A percentile compares a stretch with the other conserved stretches of the same genome.
phyloP scores from a whole-genome alignment of 2,329 filamentous ascomycete genomes.

The Ceratocystis colombiana region DNA sequence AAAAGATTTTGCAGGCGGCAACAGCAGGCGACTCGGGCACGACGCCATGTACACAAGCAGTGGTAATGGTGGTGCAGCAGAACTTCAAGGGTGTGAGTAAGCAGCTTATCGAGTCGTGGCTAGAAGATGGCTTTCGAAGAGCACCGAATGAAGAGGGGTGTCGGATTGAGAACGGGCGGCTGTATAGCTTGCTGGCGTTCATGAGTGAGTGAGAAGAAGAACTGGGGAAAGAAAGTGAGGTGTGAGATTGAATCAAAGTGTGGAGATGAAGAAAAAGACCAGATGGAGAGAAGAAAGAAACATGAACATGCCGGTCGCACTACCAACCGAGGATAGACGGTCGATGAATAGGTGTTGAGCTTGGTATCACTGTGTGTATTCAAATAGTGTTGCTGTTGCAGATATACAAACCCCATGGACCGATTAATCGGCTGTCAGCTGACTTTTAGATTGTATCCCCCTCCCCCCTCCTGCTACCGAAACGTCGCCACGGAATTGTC shows the following conservation, averaged over 20 bases:
- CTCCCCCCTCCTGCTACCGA: not conserved
- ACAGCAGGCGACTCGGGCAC: constrained; percentile 26
- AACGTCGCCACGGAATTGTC: not conserved
- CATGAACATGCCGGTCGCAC: not conserved
- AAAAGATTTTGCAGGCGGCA: constrained; percentile 6
- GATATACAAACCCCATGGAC: not conserved
- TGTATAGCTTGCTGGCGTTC: constrained; percentile 29
- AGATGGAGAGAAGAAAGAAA: not conserved
- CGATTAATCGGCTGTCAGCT: not conserved
- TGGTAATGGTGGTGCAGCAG: constrained; percentile 31
- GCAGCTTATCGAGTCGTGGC: constrained; percentile 27
- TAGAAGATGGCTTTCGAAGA: constrained; percentile 30
- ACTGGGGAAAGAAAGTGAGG: not conserved
- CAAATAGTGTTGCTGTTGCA: not conserved
- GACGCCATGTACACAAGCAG: constrained; percentile 32
- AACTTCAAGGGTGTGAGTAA: constrained; percentile 30
- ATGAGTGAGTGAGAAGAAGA: constrained; percentile 27
- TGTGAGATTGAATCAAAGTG: not conserved
- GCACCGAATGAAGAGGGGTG: constrained; percentile 29
- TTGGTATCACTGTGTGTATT: constrained; percentile 15
- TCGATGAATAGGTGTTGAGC: not conserved
- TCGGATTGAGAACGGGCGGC: constrained; percentile 30
- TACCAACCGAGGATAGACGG: not conserved
- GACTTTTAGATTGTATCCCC: not conserved
- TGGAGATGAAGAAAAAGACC: not conserved